Evolutionary conservation across 495 filamentous ascomycete genomes (phyloP), one percentile per base, ranked within the genome.

Genomic region (Aspergillus sparsus): DNA sequence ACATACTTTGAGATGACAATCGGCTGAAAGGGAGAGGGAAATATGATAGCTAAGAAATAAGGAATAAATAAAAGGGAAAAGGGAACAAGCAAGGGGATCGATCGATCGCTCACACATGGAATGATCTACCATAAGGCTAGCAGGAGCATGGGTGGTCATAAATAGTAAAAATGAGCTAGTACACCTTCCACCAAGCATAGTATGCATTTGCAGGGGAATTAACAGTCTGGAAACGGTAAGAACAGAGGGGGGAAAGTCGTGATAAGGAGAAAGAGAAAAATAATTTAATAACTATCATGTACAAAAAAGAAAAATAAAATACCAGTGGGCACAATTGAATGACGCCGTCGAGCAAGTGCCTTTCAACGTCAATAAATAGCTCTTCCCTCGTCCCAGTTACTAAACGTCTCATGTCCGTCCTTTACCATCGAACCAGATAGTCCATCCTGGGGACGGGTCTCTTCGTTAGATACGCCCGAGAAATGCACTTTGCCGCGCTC

Each of bases 361-460:
- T 36, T 13, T 0, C 37, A 33, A n/a, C 6, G 54, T 80, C 66
- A 89, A 65, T 88, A 89, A 58, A 89, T 85, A 15, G 86, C 83
- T 62, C 86, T 73, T 18, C 84, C 78, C 63, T 88, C 86, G 55
- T 87, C 80, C 85, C 84, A 87, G 52, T 77, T 82, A 61, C 81
- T 79, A 37, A 75, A 68, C 35, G 74, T 64, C 51, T 68, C 67
- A 5, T 72, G 64, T 39, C 72, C 76, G 9, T 68, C 63, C 21
- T 63, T 49, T 21, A 64, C 55, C 8, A 68, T 62, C 8, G 62
- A 59, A 8, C 58, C 57, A 31, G 58, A 60, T 7, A 61, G 61
- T 34, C 59, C 66, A 51, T 59, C 64, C 65, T 68, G 71, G 63
- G 83, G 59, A 74, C 85, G 59, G 77, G 33, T 62, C 46, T 67